Evolutionary conservation across 305 asterid genomes (phyloP), one percentile per base, ranked within the genome.

Genomic region (Plantago lanceolata): DNA sequence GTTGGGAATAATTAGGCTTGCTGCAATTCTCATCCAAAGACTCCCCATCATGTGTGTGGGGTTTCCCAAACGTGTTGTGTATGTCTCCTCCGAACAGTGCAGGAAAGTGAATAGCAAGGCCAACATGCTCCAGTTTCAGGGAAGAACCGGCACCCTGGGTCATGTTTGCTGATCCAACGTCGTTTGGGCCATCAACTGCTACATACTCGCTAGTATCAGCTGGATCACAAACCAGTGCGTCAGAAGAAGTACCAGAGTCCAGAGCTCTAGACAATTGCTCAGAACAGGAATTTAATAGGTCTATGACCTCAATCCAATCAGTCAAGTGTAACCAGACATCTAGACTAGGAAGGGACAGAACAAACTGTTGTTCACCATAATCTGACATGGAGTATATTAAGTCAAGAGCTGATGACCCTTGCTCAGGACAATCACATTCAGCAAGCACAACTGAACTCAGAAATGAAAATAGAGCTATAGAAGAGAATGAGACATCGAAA

Each of bases 301-400:
- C 70, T 51, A 84, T 75, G 67, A 93, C 71, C 75, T 79, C 83
- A 74, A 63, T 70, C 99, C 99, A 93, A 71, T 93, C 99, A 71
- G 61, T 73, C 66, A 81, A 70, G 81, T 87, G 81, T 62, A 85
- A 75, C 99, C 99, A 89, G 59, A 87, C 52, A 77, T 84, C 80
- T 71, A 87, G 65, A 71, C 73, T 79, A 70, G 95, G 81, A 67
- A 84, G 74, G 55, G 84, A 82, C 66, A 85, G 64, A 73, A 59
- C 77, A 62, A 82, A 68, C 59, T 54, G 77, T 70, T 71, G 79
- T 76, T 74, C 85, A 75, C 75, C 84, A 71, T 57, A 60, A 71
- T 75, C 84, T 59, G 81, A 74, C 69, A 78, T 67, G 35, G 80
- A 73, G 65, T 82, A 57, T 47, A 66, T 72, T 73, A 83, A 66